These are phyloP conservation scores for Diplotaxis tenuifolia DNA, from an alignment of 345 rosid genomes.

Conservation along the genomic window DNA sequence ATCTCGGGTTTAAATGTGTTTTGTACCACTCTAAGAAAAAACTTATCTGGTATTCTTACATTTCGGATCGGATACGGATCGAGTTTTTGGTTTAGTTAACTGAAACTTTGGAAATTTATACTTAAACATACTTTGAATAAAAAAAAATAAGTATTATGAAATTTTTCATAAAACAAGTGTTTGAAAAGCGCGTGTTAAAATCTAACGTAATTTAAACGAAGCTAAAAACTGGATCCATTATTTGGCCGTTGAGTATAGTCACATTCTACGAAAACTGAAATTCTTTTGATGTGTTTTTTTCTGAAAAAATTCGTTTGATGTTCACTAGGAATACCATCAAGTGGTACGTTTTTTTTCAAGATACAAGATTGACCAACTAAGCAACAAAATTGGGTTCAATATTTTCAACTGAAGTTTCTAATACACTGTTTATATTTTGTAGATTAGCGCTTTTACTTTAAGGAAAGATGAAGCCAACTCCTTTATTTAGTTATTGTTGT, in stretches of 20 bases:
- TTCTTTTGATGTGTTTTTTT: too few species aligned
- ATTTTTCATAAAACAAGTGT: too few species aligned
- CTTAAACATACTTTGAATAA: too few species aligned
- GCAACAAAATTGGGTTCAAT: slow-evolving; percentile 30
- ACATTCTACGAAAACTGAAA: background rate
- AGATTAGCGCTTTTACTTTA: background rate
- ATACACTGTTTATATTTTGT: background rate
- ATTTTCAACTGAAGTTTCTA: background rate
- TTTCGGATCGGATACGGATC: too few species aligned
- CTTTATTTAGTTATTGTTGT: background rate
- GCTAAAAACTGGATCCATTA: background rate
- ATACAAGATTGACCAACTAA: slow-evolving; percentile 5
- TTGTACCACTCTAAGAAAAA: too few species aligned
- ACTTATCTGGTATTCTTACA: too few species aligned
- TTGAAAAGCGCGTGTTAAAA: too few species aligned
- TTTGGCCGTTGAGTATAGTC: background rate
- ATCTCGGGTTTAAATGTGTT: too few species aligned
- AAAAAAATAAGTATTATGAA: too few species aligned
- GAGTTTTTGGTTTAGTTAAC: too few species aligned
- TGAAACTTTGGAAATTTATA: too few species aligned
- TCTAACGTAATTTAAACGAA: too few species aligned
- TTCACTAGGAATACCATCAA: background rate
- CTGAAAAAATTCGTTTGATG: background rate
- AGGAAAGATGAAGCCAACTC: background rate
- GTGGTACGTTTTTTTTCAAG: background rate